Conservation (phyloP, 441 rosid genomes). For the Syzygium syzygioides region DNA sequence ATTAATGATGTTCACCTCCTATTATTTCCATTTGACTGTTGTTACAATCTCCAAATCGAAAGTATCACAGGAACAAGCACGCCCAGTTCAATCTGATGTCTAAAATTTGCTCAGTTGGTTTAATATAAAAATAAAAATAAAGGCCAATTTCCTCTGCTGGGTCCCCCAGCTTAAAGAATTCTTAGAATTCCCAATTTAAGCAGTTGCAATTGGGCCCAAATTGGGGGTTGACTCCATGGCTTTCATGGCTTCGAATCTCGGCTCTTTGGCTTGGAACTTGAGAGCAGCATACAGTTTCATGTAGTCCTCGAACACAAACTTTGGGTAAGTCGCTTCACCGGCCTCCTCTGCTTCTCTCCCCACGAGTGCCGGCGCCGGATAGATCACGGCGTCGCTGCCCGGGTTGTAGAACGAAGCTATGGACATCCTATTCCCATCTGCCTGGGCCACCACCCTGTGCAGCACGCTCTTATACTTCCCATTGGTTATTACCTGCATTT, state of each 20-base stretch:
- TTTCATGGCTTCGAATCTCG: slow-evolving; percentile 89
- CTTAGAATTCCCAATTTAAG: slow-evolving; percentile 16
- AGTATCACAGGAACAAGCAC: neutral
- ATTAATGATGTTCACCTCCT: neutral
- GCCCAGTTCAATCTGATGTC: neutral
- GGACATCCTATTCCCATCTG: slow-evolving; percentile 79
- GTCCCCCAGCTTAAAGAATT: neutral
- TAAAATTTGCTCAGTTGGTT: neutral
- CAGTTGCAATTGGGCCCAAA: slow-evolving; percentile 42
- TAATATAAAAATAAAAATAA: neutral
- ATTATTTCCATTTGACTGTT: neutral
- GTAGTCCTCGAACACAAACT: slow-evolving; percentile 83
- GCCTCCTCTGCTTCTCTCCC: slow-evolving; percentile 37
- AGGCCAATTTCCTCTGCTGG: neutral
- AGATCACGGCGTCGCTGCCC: slow-evolving; percentile 73
- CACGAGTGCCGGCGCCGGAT: slow-evolving; percentile 68
- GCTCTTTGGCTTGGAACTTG: slow-evolving; percentile 86
- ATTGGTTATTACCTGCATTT: slow-evolving; percentile 66
- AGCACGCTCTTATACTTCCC: slow-evolving; percentile 88
- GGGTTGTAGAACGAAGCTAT: slow-evolving; percentile 95
- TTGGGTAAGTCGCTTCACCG: slow-evolving; percentile 42
- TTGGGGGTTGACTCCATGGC: slow-evolving; percentile 24
- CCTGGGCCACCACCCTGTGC: slow-evolving; percentile 77
- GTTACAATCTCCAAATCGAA: neutral
- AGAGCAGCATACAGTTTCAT: slow-evolving; percentile 75